Conservation (phyloP, 108 stramenopile genomes). For the Schizochytrium sp. region DNA sequence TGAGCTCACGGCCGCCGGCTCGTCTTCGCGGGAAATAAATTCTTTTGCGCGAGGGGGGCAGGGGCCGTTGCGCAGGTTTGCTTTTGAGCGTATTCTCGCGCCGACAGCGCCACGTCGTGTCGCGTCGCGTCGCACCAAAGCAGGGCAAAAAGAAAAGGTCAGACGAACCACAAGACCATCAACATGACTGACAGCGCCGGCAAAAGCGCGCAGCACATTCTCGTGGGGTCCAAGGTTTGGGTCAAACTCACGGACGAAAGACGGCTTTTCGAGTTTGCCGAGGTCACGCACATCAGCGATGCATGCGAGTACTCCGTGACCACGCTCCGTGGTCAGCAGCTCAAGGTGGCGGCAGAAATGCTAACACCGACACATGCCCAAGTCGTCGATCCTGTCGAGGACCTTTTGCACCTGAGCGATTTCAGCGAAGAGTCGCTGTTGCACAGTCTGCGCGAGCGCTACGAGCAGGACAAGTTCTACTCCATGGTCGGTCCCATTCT, state of each 20-base stretch:
- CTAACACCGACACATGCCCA: not conserved
- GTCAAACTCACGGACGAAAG: not conserved
- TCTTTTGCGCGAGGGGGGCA: too few relatives aligned
- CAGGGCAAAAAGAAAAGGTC: too few relatives aligned
- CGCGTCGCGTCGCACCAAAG: too few relatives aligned
- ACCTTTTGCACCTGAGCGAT: constrained; percentile 48
- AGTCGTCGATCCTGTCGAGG: constrained; percentile 27
- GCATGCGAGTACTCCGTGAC: not conserved
- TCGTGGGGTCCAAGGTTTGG: not conserved
- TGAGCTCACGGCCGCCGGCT: too few relatives aligned
- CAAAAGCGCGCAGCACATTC: too few relatives aligned
- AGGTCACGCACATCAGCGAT: not conserved
- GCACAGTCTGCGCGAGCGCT: constrained; percentile 41
- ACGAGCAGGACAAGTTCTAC: constrained; percentile 69
- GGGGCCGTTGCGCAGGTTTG: too few relatives aligned
- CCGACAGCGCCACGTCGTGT: too few relatives aligned
- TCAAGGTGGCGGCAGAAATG: not conserved
- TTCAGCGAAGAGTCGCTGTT: constrained; percentile 59
- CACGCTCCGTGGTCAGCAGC: not conserved
- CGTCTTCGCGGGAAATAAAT: too few relatives aligned
- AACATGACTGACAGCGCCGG: too few relatives aligned
- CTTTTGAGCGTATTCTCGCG: too few relatives aligned
- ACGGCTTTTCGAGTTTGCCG: not conserved
- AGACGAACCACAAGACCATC: too few relatives aligned
- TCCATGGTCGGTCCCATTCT: constrained; percentile 96